Conservation (phyloP, 2,329 filamentous ascomycete genomes). For the Xylaria sp. region DNA sequence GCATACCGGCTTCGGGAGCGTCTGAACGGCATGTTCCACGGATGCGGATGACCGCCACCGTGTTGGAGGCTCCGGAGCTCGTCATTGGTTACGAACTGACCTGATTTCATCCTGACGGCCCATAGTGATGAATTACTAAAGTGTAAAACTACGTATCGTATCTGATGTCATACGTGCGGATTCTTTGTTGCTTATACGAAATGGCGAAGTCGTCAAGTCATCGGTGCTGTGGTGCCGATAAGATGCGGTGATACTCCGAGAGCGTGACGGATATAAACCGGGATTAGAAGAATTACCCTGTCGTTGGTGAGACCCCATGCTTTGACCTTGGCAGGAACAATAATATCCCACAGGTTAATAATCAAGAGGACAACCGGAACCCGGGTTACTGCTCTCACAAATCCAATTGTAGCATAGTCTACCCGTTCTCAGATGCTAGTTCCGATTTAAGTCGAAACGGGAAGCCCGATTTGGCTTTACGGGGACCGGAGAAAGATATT, state of each 20-base stretch:
- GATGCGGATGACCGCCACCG: constrained; percentile 30
- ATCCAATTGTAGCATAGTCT: background rate
- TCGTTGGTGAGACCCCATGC: constrained; percentile 2
- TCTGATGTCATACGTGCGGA: constrained; percentile 17
- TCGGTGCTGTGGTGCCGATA: background rate
- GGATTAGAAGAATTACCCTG: constrained; percentile 3
- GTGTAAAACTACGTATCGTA: background rate
- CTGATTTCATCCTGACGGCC: background rate
- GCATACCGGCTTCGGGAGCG: constrained; percentile 26
- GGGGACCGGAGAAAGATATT: background rate
- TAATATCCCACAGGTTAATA: constrained; percentile 5
- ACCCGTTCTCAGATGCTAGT: background rate
- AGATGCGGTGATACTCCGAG: constrained; percentile 5
- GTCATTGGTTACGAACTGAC: constrained; percentile 14
- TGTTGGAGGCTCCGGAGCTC: constrained; percentile 8
- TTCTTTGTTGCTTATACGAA: background rate
- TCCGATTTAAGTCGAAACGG: constrained; percentile 3
- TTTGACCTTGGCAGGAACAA: constrained; percentile 7
- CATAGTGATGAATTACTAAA: background rate
- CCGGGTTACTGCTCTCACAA: background rate
- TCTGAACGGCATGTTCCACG: constrained; percentile 14
- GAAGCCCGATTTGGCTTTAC: background rate
- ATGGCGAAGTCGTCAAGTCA: background rate
- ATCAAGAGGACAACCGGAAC: background rate
- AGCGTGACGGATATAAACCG: constrained; percentile 29